A percentile compares a stretch with the other conserved stretches of the same genome.
Evolutionary conservation across 2,329 filamentous ascomycete genomes (phyloP).

Genomic region (Nannizziopsis arthrosporioides): DNA sequence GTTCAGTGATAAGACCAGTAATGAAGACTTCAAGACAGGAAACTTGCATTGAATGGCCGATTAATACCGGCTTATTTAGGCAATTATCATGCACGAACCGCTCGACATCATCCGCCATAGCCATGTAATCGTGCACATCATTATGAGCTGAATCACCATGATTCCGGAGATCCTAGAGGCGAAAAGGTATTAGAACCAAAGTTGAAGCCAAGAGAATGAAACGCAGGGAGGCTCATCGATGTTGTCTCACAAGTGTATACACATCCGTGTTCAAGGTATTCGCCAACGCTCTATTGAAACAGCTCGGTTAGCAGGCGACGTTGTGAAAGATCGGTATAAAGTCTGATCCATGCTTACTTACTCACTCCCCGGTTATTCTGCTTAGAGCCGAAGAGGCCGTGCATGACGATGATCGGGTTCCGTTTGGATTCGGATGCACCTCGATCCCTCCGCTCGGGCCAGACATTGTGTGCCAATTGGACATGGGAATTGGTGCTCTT

Average conservation of each 20-base stretch:
- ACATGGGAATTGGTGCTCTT: not conserved
- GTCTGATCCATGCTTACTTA: conserved; percentile 51
- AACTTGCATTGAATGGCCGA: conserved; percentile 78
- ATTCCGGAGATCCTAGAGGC: conserved; percentile 65
- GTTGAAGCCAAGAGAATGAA: not conserved
- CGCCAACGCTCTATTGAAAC: conserved; percentile 53
- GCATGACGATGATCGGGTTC: conserved; percentile 65
- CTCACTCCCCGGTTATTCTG: conserved; percentile 81
- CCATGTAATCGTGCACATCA: conserved; percentile 58
- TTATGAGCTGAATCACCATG: conserved; percentile 79
- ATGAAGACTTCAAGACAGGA: not conserved
- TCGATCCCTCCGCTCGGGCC: not conserved
- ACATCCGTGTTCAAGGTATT: conserved; percentile 63
- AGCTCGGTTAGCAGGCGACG: not conserved
- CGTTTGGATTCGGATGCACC: not conserved
- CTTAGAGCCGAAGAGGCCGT: conserved; percentile 85
- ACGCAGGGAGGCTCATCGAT: not conserved
- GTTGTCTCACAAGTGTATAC: conserved; percentile 56
- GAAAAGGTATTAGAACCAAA: not conserved
- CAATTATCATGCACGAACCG: conserved; percentile 58
- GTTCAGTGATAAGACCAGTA: not conserved
- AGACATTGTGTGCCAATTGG: conserved; percentile 6
- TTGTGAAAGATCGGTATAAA: not conserved
- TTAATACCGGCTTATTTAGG: conserved; percentile 54
- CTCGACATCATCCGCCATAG: conserved; percentile 72